phyloP scores from a whole-genome alignment of 345 rosid genomes.

The Odontarrhena argentea region DNA sequence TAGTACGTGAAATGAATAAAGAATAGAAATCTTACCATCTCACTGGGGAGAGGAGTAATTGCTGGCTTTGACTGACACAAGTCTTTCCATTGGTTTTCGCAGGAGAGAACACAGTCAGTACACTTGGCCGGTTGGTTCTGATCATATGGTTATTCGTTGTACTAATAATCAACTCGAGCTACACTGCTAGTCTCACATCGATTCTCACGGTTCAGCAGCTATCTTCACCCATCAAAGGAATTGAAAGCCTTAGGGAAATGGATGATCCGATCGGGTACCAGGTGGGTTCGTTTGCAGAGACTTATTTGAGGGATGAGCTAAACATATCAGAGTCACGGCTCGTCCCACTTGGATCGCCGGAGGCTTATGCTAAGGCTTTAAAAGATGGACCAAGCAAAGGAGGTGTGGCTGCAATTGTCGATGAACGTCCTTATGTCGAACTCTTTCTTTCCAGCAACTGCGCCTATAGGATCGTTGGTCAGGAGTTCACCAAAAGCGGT shows the following conservation, averaged over 20 bases:
- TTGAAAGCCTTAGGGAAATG: constrained; percentile 63
- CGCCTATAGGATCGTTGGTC: constrained; percentile 72
- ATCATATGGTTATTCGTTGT: constrained; percentile 94
- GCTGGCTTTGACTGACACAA: constrained; percentile 35
- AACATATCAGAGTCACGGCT: constrained; percentile 76
- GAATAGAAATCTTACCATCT: neutral
- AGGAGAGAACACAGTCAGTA: constrained; percentile 85
- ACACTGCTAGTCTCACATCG: constrained; percentile 95
- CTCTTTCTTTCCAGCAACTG: constrained; percentile 78
- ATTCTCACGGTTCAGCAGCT: constrained; percentile 92
- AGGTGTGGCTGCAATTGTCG: constrained; percentile 91
- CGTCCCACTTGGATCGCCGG: constrained; percentile 76
- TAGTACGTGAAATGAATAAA: constrained; percentile 53
- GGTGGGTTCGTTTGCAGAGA: constrained; percentile 85
- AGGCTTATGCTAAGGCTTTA: constrained; percentile 70
- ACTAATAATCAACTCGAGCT: constrained; percentile 88
- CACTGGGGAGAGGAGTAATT: neutral
- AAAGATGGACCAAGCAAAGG: constrained; percentile 71
- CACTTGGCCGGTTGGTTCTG: constrained; percentile 82
- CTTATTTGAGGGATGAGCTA: constrained; percentile 70
- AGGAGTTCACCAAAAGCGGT: constrained; percentile 86
- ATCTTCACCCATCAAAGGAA: constrained; percentile 75
- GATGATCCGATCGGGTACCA: constrained; percentile 83
- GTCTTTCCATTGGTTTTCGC: constrained; percentile 41
- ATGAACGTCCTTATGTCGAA: constrained; percentile 79